A percentile compares a stretch with the other conserved stretches of the same genome.
These are phyloP conservation scores for Botrytis deweyae DNA, from an alignment of 2,329 filamentous ascomycete genomes.

Conservation along the genomic window DNA sequence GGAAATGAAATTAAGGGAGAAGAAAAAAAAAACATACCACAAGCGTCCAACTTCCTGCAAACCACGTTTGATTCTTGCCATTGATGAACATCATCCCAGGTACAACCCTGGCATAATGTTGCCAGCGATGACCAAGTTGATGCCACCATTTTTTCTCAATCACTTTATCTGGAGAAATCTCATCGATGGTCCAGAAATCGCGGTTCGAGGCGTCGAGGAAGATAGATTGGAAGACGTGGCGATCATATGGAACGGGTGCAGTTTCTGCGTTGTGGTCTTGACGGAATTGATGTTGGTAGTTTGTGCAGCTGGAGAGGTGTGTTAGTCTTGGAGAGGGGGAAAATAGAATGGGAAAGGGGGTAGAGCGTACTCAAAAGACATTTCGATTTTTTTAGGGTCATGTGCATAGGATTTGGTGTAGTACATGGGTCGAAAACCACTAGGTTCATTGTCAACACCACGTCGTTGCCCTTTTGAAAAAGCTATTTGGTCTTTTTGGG, in stretches of 20 bases:
- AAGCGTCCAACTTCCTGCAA: constrained; percentile 37
- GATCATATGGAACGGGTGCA: not conserved
- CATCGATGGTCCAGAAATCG: constrained; percentile 57
- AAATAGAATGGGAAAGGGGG: too few species aligned
- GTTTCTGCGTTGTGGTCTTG: constrained; percentile 25
- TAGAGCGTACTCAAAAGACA: constrained; percentile 59
- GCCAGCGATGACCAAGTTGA: constrained; percentile 57
- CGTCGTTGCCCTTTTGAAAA: constrained; percentile 48
- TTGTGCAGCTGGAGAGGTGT: constrained; percentile 51
- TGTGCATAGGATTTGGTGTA: constrained; percentile 59
- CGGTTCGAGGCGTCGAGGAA: constrained; percentile 59
- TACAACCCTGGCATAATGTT: constrained; percentile 63
- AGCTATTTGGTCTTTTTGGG: constrained; percentile 43
- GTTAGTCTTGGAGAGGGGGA: not conserved
- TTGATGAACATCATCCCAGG: constrained; percentile 73
- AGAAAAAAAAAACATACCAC: constrained; percentile 27
- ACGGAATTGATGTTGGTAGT: constrained; percentile 72
- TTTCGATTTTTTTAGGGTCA: constrained; percentile 60
- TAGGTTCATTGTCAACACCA: constrained; percentile 52
- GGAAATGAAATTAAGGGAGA: too few species aligned
- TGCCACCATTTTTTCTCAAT: constrained; percentile 68
- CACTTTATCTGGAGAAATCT: constrained; percentile 59
- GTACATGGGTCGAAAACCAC: constrained; percentile 63
- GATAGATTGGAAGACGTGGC: constrained; percentile 50
- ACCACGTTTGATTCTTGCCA: constrained; percentile 56